These are phyloP conservation scores for Ascochyta rabiei DNA, from an alignment of 2,329 filamentous ascomycete species.

Conservation along the genomic window DNA sequence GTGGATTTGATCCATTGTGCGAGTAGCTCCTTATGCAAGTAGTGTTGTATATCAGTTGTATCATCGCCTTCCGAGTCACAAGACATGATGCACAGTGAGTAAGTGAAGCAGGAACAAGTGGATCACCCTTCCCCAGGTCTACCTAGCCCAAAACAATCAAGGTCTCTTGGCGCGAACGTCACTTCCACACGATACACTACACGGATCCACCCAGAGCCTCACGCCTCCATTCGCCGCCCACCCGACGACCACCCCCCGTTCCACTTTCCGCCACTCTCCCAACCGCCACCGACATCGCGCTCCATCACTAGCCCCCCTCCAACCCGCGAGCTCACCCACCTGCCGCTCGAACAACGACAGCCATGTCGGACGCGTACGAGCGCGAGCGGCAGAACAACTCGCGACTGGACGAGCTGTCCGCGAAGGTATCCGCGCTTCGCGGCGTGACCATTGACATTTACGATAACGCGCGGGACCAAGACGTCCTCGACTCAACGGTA, in stretches of 20 bases:
- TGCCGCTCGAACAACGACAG: slow-evolving; percentile 8
- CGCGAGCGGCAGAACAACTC: slow-evolving; percentile 86
- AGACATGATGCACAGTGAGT: too few species aligned
- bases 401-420: slow-evolving; percentile 86
- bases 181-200: not conserved
- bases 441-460: slow-evolving; percentile 98
- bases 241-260: not conserved
- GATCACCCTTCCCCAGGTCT: slow-evolving; percentile 4
- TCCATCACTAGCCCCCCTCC: too few species aligned
- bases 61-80: too few species aligned
- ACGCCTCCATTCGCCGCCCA: not conserved
- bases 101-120: not conserved
- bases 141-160: slow-evolving; percentile 3
- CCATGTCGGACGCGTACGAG: slow-evolving; percentile 64
- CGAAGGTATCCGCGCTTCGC: slow-evolving; percentile 89
- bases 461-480: slow-evolving; percentile 88
- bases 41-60: too few species aligned
- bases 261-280: too few species aligned
- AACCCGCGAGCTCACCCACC: not conserved
- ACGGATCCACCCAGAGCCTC: slow-evolving; percentile 8
- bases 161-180: slow-evolving; percentile 5
- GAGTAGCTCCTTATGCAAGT: too few species aligned
- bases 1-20: too few species aligned
- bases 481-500: slow-evolving; percentile 78
- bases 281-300: not conserved